phyloP scores from a whole-genome alignment of 2,329 filamentous ascomycete species.

The Monilinia fructigena region DNA sequence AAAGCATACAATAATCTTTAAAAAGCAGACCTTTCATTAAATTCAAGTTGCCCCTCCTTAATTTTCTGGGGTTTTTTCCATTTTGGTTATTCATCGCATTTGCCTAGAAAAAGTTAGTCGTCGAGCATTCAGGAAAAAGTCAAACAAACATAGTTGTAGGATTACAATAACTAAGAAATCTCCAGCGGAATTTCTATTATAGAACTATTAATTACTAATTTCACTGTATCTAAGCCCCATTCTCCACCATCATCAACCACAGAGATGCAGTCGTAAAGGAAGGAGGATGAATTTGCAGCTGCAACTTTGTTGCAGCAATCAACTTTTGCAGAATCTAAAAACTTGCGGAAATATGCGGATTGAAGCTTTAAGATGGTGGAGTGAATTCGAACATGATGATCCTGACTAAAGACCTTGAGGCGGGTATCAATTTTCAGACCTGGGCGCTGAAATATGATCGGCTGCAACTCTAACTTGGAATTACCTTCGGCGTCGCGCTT shows the following conservation, averaged over 20 bases:
- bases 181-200: no score
- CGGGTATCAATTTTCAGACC: background rate
- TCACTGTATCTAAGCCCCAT: constrained; percentile 24
- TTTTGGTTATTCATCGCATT: background rate
- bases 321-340: constrained; percentile 16
- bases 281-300: constrained; percentile 4
- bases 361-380: constrained; percentile 24
- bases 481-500: background rate
- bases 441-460: background rate
- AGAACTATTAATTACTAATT: background rate
- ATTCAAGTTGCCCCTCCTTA: background rate
- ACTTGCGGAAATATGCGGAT: constrained; percentile 23
- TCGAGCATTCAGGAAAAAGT: no score
- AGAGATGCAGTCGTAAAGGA: constrained; percentile 27
- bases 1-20: constrained; percentile 26
- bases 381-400: constrained; percentile 26
- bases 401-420: constrained; percentile 15
- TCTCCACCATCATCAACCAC: constrained; percentile 25
- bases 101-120: background rate
- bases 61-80: background rate
- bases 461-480: background rate
- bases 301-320: constrained; percentile 8
- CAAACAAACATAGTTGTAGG: no score
- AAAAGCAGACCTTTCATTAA: constrained; percentile 13
- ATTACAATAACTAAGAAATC: no score